Percentiles rank a stretch among this genome's conserved stretches.
Evolutionary conservation across 441 rosid genomes (phyloP).

Genomic region (Pelargonium cotyledonis): DNA sequence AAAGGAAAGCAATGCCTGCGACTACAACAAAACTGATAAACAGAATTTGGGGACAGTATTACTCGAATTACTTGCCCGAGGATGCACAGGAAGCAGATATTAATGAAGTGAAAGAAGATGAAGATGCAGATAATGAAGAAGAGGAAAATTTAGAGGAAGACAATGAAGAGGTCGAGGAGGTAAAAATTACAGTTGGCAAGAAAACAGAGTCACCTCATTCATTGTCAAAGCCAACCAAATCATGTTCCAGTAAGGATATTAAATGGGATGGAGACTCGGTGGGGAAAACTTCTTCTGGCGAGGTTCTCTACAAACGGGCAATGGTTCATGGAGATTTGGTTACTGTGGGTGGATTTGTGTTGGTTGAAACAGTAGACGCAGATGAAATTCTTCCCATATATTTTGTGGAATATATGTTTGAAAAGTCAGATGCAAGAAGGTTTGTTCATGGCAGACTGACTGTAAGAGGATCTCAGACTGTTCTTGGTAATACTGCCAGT

Average conservation of each 20-base stretch:
- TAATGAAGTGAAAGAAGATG: slow-evolving; percentile 44
- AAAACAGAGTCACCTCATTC: slow-evolving; percentile 30
- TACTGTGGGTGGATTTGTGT: slow-evolving; percentile 47
- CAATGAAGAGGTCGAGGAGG: slow-evolving; percentile 28
- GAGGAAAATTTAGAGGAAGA: slow-evolving; percentile 32
- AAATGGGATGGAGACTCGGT: slow-evolving; percentile 51
- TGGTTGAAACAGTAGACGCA: slow-evolving; percentile 36
- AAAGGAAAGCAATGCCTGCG: slow-evolving; percentile 68
- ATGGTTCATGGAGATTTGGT: slow-evolving; percentile 42
- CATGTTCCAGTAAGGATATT: slow-evolving; percentile 32
- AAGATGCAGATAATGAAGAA: slow-evolving; percentile 41
- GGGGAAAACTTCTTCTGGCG: slow-evolving; percentile 41
- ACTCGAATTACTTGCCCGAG: slow-evolving; percentile 63
- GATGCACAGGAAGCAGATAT: slow-evolving; percentile 37
- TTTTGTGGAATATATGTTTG: slow-evolving; percentile 76
- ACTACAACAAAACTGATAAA: slow-evolving; percentile 73
- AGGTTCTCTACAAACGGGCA: slow-evolving; percentile 49
- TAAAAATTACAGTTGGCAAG: slow-evolving; percentile 18
- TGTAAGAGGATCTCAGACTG: slow-evolving; percentile 53
- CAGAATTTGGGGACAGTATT: slow-evolving; percentile 82
- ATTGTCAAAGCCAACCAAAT: slow-evolving; percentile 23
- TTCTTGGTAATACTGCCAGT: slow-evolving; percentile 61
- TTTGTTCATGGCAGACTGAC: slow-evolving; percentile 69
- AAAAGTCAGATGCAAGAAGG: slow-evolving; percentile 44
- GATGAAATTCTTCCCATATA: slow-evolving; percentile 44